Evolutionary conservation across 1,139 yeast genomes (phyloP).

Genomic region (Arxiozyma telluris): DNA sequence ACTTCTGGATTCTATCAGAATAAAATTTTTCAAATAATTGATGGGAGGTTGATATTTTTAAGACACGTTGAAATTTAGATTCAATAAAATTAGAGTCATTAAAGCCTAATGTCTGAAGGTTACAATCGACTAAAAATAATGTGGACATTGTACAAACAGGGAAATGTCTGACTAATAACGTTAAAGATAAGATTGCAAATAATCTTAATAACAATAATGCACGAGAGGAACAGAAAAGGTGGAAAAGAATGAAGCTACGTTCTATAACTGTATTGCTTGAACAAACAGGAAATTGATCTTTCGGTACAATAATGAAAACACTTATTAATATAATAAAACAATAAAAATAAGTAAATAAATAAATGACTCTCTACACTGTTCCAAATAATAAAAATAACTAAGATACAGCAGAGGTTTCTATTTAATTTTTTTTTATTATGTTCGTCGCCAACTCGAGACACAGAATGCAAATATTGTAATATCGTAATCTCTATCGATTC

Average conservation of each 20-base stretch:
- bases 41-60: conserved; percentile 5
- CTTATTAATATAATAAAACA: not conserved
- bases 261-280: no score
- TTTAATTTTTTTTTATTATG: no score
- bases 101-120: not conserved
- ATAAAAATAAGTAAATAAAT: no score
- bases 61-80: conserved; percentile 3
- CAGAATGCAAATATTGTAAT: not conserved
- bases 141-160: conserved; percentile 10
- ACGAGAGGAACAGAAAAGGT: no score
- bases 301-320: not conserved
- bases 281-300: not conserved
- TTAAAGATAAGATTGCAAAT: no score
- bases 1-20: conserved; percentile 10
- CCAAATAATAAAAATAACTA: no score
- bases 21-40: conserved; percentile 10
- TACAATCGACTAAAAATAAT: conserved; percentile 9
- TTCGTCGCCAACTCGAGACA: not conserved
- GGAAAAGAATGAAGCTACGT: not conserved
- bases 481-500: not conserved
- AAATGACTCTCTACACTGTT: no score
- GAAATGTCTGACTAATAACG: not conserved
- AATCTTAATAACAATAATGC: no score
- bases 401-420: no score
- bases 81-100: not conserved